Conservation (phyloP, 1,139 yeast species). For the Candida sp. region DNA sequence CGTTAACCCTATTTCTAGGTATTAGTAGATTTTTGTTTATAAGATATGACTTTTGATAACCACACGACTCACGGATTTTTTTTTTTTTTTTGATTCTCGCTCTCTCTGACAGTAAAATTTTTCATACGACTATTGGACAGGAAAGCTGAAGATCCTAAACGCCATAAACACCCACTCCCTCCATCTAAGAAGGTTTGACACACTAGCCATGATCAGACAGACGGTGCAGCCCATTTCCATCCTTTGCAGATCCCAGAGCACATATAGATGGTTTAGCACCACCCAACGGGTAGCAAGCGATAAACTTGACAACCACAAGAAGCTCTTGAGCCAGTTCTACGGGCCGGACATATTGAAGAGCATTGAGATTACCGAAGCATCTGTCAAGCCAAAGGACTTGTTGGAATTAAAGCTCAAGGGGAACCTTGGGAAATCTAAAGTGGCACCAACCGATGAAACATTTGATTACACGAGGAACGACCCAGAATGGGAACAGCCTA, state of each 20-base stretch:
- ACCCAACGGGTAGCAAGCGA: too few species aligned
- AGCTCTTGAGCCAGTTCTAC: slow-evolving; percentile 70
- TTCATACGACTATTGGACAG: too few species aligned
- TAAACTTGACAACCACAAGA: slow-evolving; percentile 50
- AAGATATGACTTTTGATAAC: not conserved
- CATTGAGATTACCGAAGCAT: slow-evolving; percentile 78
- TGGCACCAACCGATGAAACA: slow-evolving; percentile 30
- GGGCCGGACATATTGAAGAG: slow-evolving; percentile 80
- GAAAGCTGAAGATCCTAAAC: not conserved
- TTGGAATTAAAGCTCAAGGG: slow-evolving; percentile 39
- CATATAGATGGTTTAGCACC: not conserved
- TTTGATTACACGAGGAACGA: slow-evolving; percentile 39
- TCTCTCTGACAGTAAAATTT: not conserved
- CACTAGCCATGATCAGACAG: slow-evolving; percentile 8
- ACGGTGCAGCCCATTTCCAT: slow-evolving; percentile 9
- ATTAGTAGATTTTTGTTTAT: not conserved
- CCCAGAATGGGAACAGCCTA: slow-evolving; percentile 52
- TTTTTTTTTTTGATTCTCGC: too few species aligned
- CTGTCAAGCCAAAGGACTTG: slow-evolving; percentile 65
- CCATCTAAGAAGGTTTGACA: not conserved
- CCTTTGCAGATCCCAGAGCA: slow-evolving; percentile 9
- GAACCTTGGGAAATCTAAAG: slow-evolving; percentile 31
- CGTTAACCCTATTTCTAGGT: too few species aligned
- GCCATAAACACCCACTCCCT: not conserved
- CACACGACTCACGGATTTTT: not conserved